Base-by-base conservation (phyloP, 176 grass and related monocot species). In the Typha latifolia region DNA sequence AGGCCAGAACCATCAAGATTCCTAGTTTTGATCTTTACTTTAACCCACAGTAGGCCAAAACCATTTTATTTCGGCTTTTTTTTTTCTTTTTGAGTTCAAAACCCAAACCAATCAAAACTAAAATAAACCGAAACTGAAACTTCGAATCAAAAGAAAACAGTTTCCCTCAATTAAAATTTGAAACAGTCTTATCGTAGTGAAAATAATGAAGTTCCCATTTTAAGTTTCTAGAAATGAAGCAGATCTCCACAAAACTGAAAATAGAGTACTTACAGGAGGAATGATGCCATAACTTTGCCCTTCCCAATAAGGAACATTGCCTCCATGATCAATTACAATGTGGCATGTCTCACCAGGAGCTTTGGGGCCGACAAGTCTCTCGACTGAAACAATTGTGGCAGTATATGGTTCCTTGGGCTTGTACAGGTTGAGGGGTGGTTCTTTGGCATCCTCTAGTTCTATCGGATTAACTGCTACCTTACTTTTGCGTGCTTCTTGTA, bases 291-390 rank as follows among this genome's bases (percentile, higher is more conserved):
- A 97, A 43, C 85, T 97, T 71, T 97, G 93, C 24, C 93, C 93
- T 84, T 97, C 93, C 93, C 88, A 92, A 48, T 92, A 97, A 49
- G 93, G 93, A 27, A 92, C 93, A 56, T 92, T 84, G 53, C 85
- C 93, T 32, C 83, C 88, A 81, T 97, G 88, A 78, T 92, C 83
- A 76, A 97, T 92, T 22, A 97, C 78, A 78, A 97, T 78, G 61
- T 97, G 93, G 61, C 88, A 92, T 70, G 85, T 97, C 75, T 92
- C 93, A 43, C 93, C 88, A 68, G 93, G 93, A 24, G 88, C 78
- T 82, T 86, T 80, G 26, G 85, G 85, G 3, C 88, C 93, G 56
- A 97, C 93, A 77, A 97, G 31, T 69, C 83, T 97, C 69, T 97
- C 93, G n/a, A 97, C 85, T 0, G 86, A 89, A 50, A 92, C 49